Evolutionary conservation across 805 yeast species (phyloP).

Genomic region (Wickerhamiella siamensis): DNA sequence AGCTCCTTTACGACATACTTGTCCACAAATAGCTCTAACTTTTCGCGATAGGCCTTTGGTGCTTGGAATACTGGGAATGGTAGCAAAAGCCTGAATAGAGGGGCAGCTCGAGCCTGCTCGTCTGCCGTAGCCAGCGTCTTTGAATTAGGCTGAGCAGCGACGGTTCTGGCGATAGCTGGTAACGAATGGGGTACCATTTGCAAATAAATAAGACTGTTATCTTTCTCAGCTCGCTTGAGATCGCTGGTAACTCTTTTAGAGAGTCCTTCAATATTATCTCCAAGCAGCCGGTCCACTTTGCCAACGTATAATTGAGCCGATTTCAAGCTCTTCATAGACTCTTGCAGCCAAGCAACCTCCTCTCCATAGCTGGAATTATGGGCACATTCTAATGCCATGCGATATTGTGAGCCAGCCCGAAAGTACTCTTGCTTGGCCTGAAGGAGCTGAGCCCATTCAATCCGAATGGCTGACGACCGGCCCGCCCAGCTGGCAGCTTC

Average conservation of each 20-base stretch:
- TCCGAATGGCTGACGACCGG: conserved; percentile 36
- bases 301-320: conserved; percentile 28
- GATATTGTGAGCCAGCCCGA: conserved; percentile 51
- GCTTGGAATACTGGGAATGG: conserved; percentile 56
- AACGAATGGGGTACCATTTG: conserved; percentile 44
- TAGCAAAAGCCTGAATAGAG: conserved; percentile 43
- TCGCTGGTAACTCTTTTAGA: conserved; percentile 31
- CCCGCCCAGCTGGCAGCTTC: conserved; percentile 32
- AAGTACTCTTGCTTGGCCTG: conserved; percentile 51
- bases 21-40: conserved; percentile 40
- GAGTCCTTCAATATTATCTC: conserved; percentile 44
- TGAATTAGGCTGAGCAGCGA: conserved; percentile 15
- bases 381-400: conserved; percentile 40
- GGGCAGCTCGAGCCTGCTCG: not conserved
- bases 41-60: conserved; percentile 52
- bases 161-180: conserved; percentile 19
- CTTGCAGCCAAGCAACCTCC: conserved; percentile 45
- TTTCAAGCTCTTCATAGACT: conserved; percentile 21
- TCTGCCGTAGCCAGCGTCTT: conserved; percentile 5
- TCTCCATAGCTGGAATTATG: conserved; percentile 48
- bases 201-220: conserved; percentile 67
- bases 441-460: conserved; percentile 54
- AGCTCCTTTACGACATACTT: conserved; percentile 28
- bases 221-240: conserved; percentile 48
- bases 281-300: conserved; percentile 29